Base-by-base conservation (phyloP, 108 stramenopile species). In the Pseudonitzschia delicatissima region DNA sequence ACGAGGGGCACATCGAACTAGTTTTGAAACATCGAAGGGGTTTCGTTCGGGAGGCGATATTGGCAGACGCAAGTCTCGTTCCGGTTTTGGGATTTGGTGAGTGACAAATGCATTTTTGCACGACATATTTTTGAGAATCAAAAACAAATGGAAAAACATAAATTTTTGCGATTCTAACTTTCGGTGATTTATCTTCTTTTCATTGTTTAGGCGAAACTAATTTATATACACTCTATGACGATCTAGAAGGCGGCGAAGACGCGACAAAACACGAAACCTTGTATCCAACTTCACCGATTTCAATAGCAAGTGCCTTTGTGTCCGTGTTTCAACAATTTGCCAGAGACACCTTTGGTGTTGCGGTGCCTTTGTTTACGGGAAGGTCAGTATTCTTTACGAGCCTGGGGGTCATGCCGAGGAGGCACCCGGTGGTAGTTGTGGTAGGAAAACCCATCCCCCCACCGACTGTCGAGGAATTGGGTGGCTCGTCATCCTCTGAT, bases 81-180 rank as follows among this genome's bases (percentile, higher is more conserved):
- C 95, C 95, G 6, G 76, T 76, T 4, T 78, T 91, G 47, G 81
- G 83, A 45, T 96, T 93, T 52, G 78, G 78, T 26, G 84, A 39
- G 37, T 80, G 49, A 81, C 74, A 64, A 72, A 79, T 29, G 7
- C 28, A n/a, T n/a, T 11, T 51, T n/a, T n/a, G 23, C 18, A 51
- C 50, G 23, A 11, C 23, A n/a, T 51, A 51, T n/a, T 11, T 51
- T n/a, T n/a, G 50, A 51, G 9, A 18, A 8, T 8, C 8, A 51
- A 18, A 51, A n/a, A 51, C 12, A 8, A n/a, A n/a, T n/a, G 50
- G 20, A n/a, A n/a, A n/a, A n/a, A n/a, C n/a, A n/a, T n/a, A n/a
- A n/a, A n/a, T n/a, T n/a, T n/a, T n/a, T n/a, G n/a, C n/a, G n/a
- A n/a, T n/a, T n/a, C n/a, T n/a, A n/a, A n/a, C n/a, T n/a, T n/a